Evolutionary conservation across 2,329 filamentous ascomycete genomes (phyloP).

Genomic region (Trichoderma brevicompactum): DNA sequence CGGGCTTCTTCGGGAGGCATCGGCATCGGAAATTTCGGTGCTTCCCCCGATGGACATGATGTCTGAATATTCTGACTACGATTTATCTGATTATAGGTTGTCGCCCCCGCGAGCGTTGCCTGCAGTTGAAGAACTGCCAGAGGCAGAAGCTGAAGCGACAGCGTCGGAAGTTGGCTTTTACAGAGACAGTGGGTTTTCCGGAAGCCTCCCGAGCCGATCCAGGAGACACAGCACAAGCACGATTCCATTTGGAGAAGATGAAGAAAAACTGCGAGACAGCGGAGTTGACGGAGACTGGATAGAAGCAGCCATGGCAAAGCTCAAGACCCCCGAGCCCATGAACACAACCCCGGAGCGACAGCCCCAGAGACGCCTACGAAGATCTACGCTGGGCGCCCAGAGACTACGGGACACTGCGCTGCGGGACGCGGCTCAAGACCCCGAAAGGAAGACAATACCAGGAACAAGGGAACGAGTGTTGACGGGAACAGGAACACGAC

Average conservation of each 20-base stretch:
- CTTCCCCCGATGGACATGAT: constrained; percentile 28
- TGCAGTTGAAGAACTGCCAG: constrained; percentile 56
- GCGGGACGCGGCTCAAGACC: constrained; percentile 48
- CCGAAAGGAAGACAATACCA: constrained; percentile 45
- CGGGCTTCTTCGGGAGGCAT: constrained; percentile 41
- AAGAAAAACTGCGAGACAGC: constrained; percentile 58
- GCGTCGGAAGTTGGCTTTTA: constrained; percentile 29
- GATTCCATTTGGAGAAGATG: constrained; percentile 36
- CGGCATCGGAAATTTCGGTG: constrained; percentile 32
- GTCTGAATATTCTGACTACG: constrained; percentile 30
- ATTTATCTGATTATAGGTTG: constrained; percentile 47
- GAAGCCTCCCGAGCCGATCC: constrained; percentile 49
- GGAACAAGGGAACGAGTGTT: constrained; percentile 30
- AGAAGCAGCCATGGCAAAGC: constrained; percentile 38
- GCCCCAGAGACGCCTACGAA: constrained; percentile 35
- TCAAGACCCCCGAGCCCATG: constrained; percentile 39
- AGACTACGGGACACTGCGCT: constrained; percentile 46
- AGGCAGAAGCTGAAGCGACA: constrained; percentile 47
- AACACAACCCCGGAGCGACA: constrained; percentile 9
- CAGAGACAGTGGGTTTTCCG: constrained; percentile 40
- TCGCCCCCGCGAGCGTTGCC: constrained; percentile 51
- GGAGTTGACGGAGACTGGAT: constrained; percentile 57
- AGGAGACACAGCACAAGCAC: constrained; percentile 42
- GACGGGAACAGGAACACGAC: constrained; percentile 31
- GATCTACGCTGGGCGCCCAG: constrained; percentile 37